phyloP scores from a whole-genome alignment of 78 protist genomes.

The Dictyostelium intermedium region DNA sequence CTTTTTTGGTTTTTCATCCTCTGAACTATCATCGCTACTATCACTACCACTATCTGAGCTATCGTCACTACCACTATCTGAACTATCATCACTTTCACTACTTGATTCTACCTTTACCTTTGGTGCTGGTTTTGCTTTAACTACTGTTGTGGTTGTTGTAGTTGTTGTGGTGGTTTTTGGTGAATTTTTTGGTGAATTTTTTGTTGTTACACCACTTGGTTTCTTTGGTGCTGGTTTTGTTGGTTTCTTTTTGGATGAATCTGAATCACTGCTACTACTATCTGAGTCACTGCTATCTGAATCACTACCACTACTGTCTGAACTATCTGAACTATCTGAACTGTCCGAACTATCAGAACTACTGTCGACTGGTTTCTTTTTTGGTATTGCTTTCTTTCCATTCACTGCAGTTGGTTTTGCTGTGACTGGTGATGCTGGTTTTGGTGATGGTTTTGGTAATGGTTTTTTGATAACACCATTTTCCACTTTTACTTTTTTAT shows the following conservation, averaged over 20 bases:
- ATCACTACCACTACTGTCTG: not conserved
- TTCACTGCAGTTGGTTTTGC: conserved; percentile 2
- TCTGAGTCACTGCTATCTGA: not conserved
- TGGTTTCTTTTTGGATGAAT: not conserved
- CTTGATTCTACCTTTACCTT: not conserved
- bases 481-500: not conserved
- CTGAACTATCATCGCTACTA: not conserved
- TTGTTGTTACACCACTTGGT: not conserved
- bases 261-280: not conserved
- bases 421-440: conserved; percentile 1
- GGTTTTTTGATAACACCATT: not conserved
- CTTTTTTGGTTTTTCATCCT: conserved; percentile 12
- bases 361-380: not conserved
- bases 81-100: not conserved
- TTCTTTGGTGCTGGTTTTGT: not conserved
- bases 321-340: not conserved
- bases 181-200: not conserved
- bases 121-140: not conserved
- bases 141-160: not conserved
- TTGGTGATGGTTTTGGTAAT: not conserved
- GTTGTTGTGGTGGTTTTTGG: not conserved
- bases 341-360: not conserved
- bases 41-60: conserved; percentile 2
- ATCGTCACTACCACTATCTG: conserved; percentile 5
- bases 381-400: not conserved